Evolutionary conservation across 2,329 filamentous ascomycete species (phyloP).

Genomic region (Calonectria ilicicola): DNA sequence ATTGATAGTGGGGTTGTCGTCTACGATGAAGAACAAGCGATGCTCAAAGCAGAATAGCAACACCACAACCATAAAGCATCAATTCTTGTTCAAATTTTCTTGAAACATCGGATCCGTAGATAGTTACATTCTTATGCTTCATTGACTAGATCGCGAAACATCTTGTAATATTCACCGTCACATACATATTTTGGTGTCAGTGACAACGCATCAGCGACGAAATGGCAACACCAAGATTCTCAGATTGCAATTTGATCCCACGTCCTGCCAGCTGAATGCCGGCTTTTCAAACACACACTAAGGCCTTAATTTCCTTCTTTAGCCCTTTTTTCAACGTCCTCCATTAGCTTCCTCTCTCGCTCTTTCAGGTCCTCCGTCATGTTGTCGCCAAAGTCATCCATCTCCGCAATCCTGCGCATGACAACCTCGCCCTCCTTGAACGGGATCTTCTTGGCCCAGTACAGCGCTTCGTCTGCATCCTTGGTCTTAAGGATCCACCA

Average conservation of each 20-base stretch:
- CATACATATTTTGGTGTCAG: too few species aligned
- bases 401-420: conserved; percentile 38
- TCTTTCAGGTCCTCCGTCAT: conserved; percentile 32
- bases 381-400: conserved; percentile 33
- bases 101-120: too few species aligned
- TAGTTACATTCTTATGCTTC: too few species aligned
- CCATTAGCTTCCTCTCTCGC: conserved; percentile 22
- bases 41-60: too few species aligned
- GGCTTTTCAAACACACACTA: neutral
- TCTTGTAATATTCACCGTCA: too few species aligned
- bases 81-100: too few species aligned
- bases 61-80: too few species aligned
- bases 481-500: conserved; percentile 48
- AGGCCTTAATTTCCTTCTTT: neutral
- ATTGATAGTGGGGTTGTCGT: too few species aligned
- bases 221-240: neutral
- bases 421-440: conserved; percentile 42
- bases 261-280: neutral
- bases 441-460: conserved; percentile 45
- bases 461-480: conserved; percentile 44
- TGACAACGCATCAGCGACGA: too few species aligned
- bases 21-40: too few species aligned
- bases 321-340: conserved; percentile 1
- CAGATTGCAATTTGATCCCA: neutral
- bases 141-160: too few species aligned